Evolutionary conservation across 352 stramenopile species (phyloP).

Genomic region (Globisporangium solare): DNA sequence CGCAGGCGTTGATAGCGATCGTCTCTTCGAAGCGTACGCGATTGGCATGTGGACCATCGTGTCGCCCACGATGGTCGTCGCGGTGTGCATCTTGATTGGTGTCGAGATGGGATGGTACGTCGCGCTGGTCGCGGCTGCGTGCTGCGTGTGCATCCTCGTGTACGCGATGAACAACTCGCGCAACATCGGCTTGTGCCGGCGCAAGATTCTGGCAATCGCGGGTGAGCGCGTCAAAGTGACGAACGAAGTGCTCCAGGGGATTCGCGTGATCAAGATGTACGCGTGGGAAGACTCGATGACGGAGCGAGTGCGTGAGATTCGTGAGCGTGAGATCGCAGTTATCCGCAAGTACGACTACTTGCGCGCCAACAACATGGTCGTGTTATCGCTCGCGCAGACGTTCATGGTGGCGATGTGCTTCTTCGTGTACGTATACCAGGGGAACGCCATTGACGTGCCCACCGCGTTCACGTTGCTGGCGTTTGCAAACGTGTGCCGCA

Average conservation of each 20-base stretch:
- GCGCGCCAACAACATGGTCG: conserved; percentile 22
- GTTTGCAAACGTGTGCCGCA: conserved; percentile 27
- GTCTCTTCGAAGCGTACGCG: conserved; percentile 44
- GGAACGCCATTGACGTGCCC: conserved; percentile 18
- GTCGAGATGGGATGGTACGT: conserved; percentile 18
- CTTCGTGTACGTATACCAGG: conserved; percentile 19
- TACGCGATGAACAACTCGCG: conserved; percentile 26
- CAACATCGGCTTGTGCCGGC: conserved; percentile 26
- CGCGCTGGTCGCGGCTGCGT: conserved; percentile 16
- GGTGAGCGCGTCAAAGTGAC: conserved; percentile 88
- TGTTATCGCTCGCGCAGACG: conserved; percentile 16
- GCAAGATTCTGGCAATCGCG: conserved; percentile 33
- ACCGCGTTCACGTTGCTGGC: conserved; percentile 29
- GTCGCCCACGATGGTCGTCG: conserved; percentile 18
- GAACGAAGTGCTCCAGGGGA: conserved; percentile 91
- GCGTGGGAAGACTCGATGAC: conserved; percentile 63
- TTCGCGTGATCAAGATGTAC: conserved; percentile 90
- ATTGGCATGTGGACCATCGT: conserved; percentile 33
- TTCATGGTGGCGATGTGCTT: conserved; percentile 20
- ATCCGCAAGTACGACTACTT: conserved; percentile 35
- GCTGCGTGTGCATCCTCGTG: conserved; percentile 5
- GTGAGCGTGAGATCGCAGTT: conserved; percentile 31
- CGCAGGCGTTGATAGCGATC: conserved; percentile 45
- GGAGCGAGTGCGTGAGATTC: conserved; percentile 31
- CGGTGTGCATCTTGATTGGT: conserved; percentile 23